These are phyloP conservation scores for Coleophoma crateriformis DNA, from an alignment of 2,329 filamentous ascomycete species.

Conservation along the genomic window DNA sequence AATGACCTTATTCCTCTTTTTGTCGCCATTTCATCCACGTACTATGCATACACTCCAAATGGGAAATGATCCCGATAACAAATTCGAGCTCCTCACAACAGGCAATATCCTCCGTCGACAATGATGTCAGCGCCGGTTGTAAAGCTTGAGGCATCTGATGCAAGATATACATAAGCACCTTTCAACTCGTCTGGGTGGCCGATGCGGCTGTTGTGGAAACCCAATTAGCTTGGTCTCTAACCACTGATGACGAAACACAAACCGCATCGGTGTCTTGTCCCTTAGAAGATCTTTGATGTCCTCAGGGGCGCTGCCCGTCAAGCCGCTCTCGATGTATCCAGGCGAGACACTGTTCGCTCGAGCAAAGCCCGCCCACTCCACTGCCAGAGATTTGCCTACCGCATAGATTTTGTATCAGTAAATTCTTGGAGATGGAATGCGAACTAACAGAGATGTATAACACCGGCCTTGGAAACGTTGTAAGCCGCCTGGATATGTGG, in stretches of 20 bases:
- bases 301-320: conserved; percentile 56
- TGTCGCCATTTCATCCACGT: too few species aligned
- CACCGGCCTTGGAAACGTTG: conserved; percentile 67
- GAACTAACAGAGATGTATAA: conserved; percentile 50
- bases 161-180: conserved; percentile 78
- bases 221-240: conserved; percentile 21
- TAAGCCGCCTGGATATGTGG: conserved; percentile 71
- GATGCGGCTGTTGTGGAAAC: conserved; percentile 40
- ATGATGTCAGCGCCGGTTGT: conserved; percentile 71
- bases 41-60: too few species aligned
- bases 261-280: conserved; percentile 72
- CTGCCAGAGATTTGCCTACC: conserved; percentile 60
- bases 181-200: conserved; percentile 71
- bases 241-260: too few species aligned
- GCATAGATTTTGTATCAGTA: background rate
- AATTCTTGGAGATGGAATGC: conserved; percentile 8
- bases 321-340: conserved; percentile 71
- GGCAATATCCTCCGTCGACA: conserved; percentile 69
- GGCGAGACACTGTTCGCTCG: conserved; percentile 68
- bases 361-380: conserved; percentile 74
- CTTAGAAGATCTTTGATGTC: conserved; percentile 71
- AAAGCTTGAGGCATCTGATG: conserved; percentile 74
- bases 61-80: too few species aligned
- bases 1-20: too few species aligned
- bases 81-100: conserved; percentile 31